phyloP scores from a whole-genome alignment of 306 rosid species.

The Ammopiptanthus mongolicus region DNA sequence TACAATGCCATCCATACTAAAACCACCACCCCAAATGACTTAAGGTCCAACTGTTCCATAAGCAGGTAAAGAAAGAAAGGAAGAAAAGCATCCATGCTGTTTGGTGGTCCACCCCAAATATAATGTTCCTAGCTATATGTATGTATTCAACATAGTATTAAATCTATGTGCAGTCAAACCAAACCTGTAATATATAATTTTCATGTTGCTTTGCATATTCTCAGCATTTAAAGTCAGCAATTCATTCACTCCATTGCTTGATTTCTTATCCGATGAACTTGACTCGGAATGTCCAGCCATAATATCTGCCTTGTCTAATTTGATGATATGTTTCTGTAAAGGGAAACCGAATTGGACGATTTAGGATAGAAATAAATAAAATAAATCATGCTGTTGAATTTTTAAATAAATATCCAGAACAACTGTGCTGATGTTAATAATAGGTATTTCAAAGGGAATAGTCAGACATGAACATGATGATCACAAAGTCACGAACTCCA shows the following conservation, averaged over 20 bases:
- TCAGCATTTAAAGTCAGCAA: slow-evolving; percentile 73
- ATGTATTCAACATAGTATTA: neutral
- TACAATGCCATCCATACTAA: neutral
- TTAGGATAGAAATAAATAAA: neutral
- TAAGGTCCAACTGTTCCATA: neutral
- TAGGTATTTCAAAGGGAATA: neutral
- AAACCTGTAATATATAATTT: slow-evolving; percentile 82
- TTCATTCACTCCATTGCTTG: slow-evolving; percentile 48
- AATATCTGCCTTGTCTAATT: slow-evolving; percentile 19
- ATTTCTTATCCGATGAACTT: slow-evolving; percentile 58
- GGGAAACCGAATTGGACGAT: neutral
- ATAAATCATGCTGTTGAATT: neutral
- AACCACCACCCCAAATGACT: neutral
- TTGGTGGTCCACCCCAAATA: neutral
- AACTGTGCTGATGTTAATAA: neutral
- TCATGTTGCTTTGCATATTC: slow-evolving; percentile 89
- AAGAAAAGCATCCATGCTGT: neutral
- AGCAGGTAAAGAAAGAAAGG: neutral
- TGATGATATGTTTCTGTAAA: slow-evolving; percentile 15
- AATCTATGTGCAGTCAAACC: slow-evolving; percentile 16
- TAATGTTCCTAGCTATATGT: neutral
- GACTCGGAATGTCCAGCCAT: slow-evolving; percentile 71
- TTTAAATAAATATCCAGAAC: neutral
- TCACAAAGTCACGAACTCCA: neutral
- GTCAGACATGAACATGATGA: neutral